Conservation (phyloP, 2,329 filamentous ascomycete species). For the Penicillium sp. region DNA sequence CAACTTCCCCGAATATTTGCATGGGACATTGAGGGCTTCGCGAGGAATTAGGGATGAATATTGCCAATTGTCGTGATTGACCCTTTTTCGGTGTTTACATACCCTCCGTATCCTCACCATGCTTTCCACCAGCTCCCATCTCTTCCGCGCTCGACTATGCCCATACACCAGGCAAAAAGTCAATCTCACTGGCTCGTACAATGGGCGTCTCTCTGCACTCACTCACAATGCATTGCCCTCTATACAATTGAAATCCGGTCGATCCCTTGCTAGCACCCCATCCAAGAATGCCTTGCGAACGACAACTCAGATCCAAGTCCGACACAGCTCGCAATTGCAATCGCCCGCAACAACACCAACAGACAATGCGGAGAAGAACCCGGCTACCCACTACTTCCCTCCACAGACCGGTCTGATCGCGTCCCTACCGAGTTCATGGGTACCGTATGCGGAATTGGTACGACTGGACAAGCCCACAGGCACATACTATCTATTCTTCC, state of each 20-base stretch:
- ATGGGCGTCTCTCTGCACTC: conserved; percentile 6
- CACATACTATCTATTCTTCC: conserved; percentile 55
- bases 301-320: conserved; percentile 1
- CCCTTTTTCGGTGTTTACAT: neutral
- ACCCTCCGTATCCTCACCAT: neutral
- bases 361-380: conserved; percentile 12
- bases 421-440: conserved; percentile 50
- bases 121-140: conserved; percentile 9
- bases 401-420: conserved; percentile 49
- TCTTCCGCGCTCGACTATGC: conserved; percentile 12
- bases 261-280: neutral
- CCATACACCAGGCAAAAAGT: conserved; percentile 7
- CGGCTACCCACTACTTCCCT: conserved; percentile 41
- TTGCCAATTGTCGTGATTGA: conserved; percentile 1
- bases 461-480: conserved; percentile 54
- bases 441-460: conserved; percentile 56
- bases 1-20: neutral
- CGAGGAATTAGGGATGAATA: conserved; percentile 8
- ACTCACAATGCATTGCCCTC: neutral
- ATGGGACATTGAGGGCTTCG: neutral
- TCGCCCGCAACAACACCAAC: conserved; percentile 8
- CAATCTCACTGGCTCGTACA: conserved; percentile 4
- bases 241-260: neutral
- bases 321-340: conserved; percentile 10
- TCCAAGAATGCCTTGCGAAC: neutral